Conservation (phyloP, 345 rosid genomes). For the Euphorbia lathyris region DNA sequence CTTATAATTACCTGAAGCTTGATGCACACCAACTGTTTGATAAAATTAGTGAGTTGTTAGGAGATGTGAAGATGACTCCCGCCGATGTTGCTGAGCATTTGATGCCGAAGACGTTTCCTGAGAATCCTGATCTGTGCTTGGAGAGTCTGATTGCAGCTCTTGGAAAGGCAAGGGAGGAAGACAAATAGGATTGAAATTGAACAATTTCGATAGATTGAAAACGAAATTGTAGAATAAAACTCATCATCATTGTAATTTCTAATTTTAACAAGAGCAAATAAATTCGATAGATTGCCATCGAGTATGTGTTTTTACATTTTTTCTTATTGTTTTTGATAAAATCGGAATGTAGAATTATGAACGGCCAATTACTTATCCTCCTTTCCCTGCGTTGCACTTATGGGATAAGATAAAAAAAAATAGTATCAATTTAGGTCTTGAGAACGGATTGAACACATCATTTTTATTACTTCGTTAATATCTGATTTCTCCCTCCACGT, state of each 20-base stretch:
- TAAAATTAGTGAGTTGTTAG: neutral
- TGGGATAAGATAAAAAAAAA: too few species aligned
- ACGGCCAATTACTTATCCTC: too few species aligned
- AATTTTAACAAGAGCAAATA: too few species aligned
- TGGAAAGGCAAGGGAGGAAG: slow-evolving; percentile 23
- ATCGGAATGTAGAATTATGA: too few species aligned
- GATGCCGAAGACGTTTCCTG: slow-evolving; percentile 34
- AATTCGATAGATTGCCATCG: too few species aligned
- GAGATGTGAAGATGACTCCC: slow-evolving; percentile 5
- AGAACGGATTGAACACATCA: too few species aligned
- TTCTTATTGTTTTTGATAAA: too few species aligned
- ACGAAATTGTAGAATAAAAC: neutral
- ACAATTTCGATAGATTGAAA: neutral
- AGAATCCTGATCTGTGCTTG: slow-evolving; percentile 29
- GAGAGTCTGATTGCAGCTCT: slow-evolving; percentile 33
- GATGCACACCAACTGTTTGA: slow-evolving; percentile 2
- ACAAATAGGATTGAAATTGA: neutral
- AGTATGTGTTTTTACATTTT: too few species aligned
- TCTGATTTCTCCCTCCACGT: too few species aligned
- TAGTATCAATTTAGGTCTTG: too few species aligned
- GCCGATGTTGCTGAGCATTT: slow-evolving; percentile 45
- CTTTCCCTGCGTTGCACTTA: too few species aligned
- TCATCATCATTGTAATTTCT: neutral
- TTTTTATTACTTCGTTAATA: too few species aligned
- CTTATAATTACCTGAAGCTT: neutral